Evolutionary conservation across 2,329 filamentous ascomycete species (phyloP), one percentile per base, ranked within the genome.

Genomic region (Aspergillus cejpii): DNA sequence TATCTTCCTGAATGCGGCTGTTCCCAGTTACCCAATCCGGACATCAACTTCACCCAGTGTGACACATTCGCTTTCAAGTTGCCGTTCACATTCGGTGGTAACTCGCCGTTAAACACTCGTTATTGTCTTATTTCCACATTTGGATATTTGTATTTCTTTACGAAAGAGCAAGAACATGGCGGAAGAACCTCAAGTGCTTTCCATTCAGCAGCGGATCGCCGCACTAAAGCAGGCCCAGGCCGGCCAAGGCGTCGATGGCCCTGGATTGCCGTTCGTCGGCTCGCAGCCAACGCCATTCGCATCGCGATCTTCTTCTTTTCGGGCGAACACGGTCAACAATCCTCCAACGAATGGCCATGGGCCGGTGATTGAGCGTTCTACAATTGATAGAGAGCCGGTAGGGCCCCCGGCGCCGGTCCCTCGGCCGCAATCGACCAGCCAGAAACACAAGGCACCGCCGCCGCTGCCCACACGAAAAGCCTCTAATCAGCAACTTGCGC

Each of bases 161-260:
- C 17, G 5, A 10, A 34, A 19, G 17, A 34, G 5, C 3, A 20
- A 39, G 24, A 51, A 37, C 19, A 70, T 71, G 67, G 61, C 65
- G 12, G 67, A 71, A 52, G 68, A 71, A 55, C 56, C 65, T 7
- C 67, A 67, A 52, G 58, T 67, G 40, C 59, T 66, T 48, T 70
- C 70, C 10, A 68, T 74, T 36, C 68, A 72, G 52, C 60, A 72
- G 54, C 67, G 71, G 37, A 73, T 74, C 45, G 67, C 67, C 43
- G 65, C 69, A 26, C 58, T 74, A 43, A 72, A 73, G 48, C 64
- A 66, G 47, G 61, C 66, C 31, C 70, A 73, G 50, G 55, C 68
- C 43, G 65, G 62, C 39, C 62, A 63, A 40, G 56, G 59, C 34
- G 56, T 59, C 44, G 58, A 62, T 37, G 58, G 52, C 36, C 34